Evolutionary conservation across 1,139 yeast species (phyloP), one percentile per base, ranked within the genome.

Genomic region (Scheffersomyces segobiensis): DNA sequence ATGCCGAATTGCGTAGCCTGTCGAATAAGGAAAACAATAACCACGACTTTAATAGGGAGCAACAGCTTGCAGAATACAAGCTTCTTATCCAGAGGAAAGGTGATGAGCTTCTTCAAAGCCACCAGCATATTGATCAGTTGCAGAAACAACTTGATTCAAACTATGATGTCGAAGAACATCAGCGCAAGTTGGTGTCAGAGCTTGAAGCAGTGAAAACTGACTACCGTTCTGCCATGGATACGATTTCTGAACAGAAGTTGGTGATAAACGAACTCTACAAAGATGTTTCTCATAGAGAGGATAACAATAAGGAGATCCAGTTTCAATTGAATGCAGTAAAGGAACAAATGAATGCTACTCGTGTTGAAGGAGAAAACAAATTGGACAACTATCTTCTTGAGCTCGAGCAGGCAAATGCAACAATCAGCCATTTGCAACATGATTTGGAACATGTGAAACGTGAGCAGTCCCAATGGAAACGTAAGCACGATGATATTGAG

Each of bases 1-100:
- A 50, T 19, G 17, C 17, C 20, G 57, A 55, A 17, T 53, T 55
- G 49, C 55, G 57, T 18, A 55, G 53, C 26, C 66, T 59, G 62
- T 58, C 64, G 7, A 60, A 67, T 53, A 67, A 67, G 53, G 71
- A 68, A 50, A 68, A 67, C 52, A 52, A 49, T 2, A 52, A 49
- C 17, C 12, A 5, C 22, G 52, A 42, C 10, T 20, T n/a, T 6
- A 21, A 14, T 10, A 14, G 46, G 50, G 48, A 46, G 12, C 59
- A 57, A 46, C 46, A 26, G 50, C 53, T 46, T 5, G 17, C 57
- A 8, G 65, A 60, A 48, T 60, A 56, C 56, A 57, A 58, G 49
- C 57, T 58, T 8, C 54, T 59, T 1, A 49, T 68, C 7, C 60
- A 55, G 7, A 67, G 65, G 21, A 65, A 61, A 49, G 71, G 69